Percentiles rank a stretch among this genome's conserved stretches.
Conservation (phyloP, 2,329 filamentous ascomycete species). For the Aspergillus pseudonomiae region DNA sequence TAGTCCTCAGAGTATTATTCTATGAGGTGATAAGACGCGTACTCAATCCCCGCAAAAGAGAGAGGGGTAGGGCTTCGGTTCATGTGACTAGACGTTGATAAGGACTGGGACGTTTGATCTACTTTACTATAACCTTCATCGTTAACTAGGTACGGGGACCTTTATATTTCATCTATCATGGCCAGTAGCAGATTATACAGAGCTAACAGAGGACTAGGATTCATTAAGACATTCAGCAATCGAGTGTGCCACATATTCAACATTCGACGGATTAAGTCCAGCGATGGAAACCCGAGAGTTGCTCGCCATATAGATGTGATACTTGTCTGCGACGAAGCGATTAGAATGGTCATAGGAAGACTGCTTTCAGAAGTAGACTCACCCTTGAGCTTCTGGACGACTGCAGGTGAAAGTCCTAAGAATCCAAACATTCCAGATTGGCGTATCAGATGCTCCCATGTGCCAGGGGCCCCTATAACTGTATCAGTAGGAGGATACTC, state of each 20-base stretch:
- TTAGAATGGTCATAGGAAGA: slow-evolving; percentile 2
- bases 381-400: slow-evolving; percentile 45
- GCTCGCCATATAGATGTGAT: slow-evolving; percentile 61
- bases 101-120: too few species aligned
- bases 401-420: slow-evolving; percentile 48
- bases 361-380: neutral
- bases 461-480: slow-evolving; percentile 77
- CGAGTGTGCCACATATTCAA: slow-evolving; percentile 32
- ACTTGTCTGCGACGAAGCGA: slow-evolving; percentile 33
- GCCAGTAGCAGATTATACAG: neutral
- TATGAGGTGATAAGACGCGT: neutral
- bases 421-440: slow-evolving; percentile 99
- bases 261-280: slow-evolving; percentile 69
- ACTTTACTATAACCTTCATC: too few species aligned
- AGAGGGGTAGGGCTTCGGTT: neutral
- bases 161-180: neutral
- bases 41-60: neutral
- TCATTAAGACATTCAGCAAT: slow-evolving; percentile 25
- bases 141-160: too few species aligned
- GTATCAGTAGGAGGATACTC: neutral
- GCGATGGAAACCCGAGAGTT: slow-evolving; percentile 97
- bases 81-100: neutral
- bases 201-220: neutral
- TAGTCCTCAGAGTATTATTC: neutral
- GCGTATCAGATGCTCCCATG: slow-evolving; percentile 60